Percentiles rank a stretch among this genome's conserved stretches.
These are phyloP conservation scores for Myxozyma nipponensis DNA, from an alignment of 805 yeast species.

Conservation along the genomic window DNA sequence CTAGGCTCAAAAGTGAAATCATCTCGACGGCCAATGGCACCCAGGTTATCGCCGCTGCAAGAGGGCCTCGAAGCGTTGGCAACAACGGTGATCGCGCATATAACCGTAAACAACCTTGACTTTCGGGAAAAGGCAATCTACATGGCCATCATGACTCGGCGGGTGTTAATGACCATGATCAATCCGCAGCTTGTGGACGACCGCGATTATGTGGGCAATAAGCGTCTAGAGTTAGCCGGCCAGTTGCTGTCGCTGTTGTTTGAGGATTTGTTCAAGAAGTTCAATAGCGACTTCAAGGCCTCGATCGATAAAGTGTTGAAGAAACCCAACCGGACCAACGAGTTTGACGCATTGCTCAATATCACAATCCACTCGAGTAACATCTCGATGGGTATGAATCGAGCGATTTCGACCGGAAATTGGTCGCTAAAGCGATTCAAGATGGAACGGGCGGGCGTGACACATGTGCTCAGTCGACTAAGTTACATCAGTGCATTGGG, in stretches of 20 bases:
- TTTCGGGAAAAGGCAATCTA: slow-evolving; percentile 92
- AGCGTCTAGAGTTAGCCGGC: slow-evolving; percentile 94
- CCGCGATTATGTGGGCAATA: slow-evolving; percentile 97
- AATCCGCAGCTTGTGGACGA: slow-evolving; percentile 96
- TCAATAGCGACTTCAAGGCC: slow-evolving; percentile 90
- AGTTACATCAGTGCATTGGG: slow-evolving; percentile 94
- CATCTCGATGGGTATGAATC: slow-evolving; percentile 87
- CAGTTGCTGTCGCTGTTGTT: slow-evolving; percentile 91
- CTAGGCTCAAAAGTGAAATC: slow-evolving; percentile 91
- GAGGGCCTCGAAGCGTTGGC: slow-evolving; percentile 92
- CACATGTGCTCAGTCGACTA: slow-evolving; percentile 87
- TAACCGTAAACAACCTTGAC: slow-evolving; percentile 77
- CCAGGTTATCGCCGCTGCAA: slow-evolving; percentile 73
- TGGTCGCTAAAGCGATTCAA: slow-evolving; percentile 98
- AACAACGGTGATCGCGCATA: slow-evolving; percentile 92
- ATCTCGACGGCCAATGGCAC: slow-evolving; percentile 78
- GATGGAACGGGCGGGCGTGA: slow-evolving; percentile 99
- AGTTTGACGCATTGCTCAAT: slow-evolving; percentile 86
- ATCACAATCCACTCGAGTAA: slow-evolving; percentile 89
- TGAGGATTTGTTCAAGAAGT: slow-evolving; percentile 95
- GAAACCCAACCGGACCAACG: slow-evolving; percentile 91
- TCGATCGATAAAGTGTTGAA: slow-evolving; percentile 89
- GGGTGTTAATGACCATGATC: slow-evolving; percentile 93
- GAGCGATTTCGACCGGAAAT: slow-evolving; percentile 98
- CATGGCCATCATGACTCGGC: slow-evolving; percentile 92